Evolutionary conservation across 1,284 basidiomycete species (phyloP), one percentile per base, ranked within the genome.

Genomic region (Agaricales sp.): DNA sequence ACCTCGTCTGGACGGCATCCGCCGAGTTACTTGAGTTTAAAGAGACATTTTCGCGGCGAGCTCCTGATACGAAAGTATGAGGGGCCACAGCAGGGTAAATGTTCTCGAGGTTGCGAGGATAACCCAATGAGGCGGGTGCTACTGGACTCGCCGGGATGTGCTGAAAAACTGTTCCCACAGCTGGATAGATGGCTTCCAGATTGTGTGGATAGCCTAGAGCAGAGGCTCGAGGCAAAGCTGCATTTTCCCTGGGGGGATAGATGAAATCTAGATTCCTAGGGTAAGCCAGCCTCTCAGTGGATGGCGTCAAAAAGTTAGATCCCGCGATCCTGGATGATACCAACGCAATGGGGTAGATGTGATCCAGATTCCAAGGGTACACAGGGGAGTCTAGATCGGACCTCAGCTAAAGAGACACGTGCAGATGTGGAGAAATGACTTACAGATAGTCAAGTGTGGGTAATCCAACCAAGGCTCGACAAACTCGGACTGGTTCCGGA

Each of bases 311-410:
- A 20, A n/a, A 41, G 6, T 41, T 41, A 11, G 8, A n/a, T 8
- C 30, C 30, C 19, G 6, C 39, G 8, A n/a, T 4, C 8, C 18
- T 16, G 39, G n/a, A 16, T 41, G 6, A 16, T 8, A 18, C 8
- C 16, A 16, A 18, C 6, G 19, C 18, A 16, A 41, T 20, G 16
- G 39, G 19, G 18, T 41, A 41, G 16, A 41, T 41, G 18, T 16
- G 4, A 8, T 6, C 13, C 16, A 41, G 39, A 43, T 48, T 41
- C 47, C 45, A 26, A 46, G 53, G 45, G 41, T 52, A 50, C 12
- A 52, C 46, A 22, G 49, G 25, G 18, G 55, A 43, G 43, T 56
- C 56, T 58, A 30, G 25, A 39, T 14, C 12, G 50, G 50, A 41
- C 45, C 47, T 6, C 46, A 39, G 11, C 8, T 22, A 6, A 6